A percentile compares a stretch with the other conserved stretches of the same genome.
phyloP scores from a whole-genome alignment of 768 basidiomycete genomes.

The Serendipita sp. region DNA sequence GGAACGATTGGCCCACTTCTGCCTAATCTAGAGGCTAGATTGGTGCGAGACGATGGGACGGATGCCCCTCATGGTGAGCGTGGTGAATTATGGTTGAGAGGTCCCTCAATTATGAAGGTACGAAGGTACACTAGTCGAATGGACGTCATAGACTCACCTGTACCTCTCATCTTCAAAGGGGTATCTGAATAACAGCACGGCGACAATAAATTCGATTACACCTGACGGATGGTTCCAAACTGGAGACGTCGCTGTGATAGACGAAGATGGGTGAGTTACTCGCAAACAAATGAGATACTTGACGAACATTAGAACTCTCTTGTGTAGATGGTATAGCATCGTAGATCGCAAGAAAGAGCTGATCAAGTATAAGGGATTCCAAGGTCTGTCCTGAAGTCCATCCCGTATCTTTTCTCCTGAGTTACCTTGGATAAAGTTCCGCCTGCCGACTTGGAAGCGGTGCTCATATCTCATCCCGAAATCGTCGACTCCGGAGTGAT shows the following conservation, averaged over 20 bases:
- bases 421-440: slow-evolving; percentile 34
- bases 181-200: slow-evolving; percentile 54
- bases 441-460: slow-evolving; percentile 69
- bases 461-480: slow-evolving; percentile 57
- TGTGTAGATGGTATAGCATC: slow-evolving; percentile 34
- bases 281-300: neutral
- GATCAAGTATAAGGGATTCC: slow-evolving; percentile 47
- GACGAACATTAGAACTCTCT: neutral
- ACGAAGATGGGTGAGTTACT: slow-evolving; percentile 38
- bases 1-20: slow-evolving; percentile 33
- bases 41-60: slow-evolving; percentile 48
- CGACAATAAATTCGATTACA: slow-evolving; percentile 55
- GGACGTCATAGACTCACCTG: neutral
- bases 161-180: slow-evolving; percentile 28
- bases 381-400: slow-evolving; percentile 29
- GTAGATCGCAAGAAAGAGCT: slow-evolving; percentile 43
- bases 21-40: slow-evolving; percentile 57
- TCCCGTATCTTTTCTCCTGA: neutral
- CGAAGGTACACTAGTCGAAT: slow-evolving; percentile 15
- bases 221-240: slow-evolving; percentile 76
- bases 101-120: slow-evolving; percentile 69
- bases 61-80: slow-evolving; percentile 39
- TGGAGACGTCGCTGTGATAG: slow-evolving; percentile 58
- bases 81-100: slow-evolving; percentile 73
- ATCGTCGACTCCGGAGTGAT: slow-evolving; percentile 72